Conservation (phyloP, 2,329 filamentous ascomycete genomes). For the Cucurbitaria berberidis region DNA sequence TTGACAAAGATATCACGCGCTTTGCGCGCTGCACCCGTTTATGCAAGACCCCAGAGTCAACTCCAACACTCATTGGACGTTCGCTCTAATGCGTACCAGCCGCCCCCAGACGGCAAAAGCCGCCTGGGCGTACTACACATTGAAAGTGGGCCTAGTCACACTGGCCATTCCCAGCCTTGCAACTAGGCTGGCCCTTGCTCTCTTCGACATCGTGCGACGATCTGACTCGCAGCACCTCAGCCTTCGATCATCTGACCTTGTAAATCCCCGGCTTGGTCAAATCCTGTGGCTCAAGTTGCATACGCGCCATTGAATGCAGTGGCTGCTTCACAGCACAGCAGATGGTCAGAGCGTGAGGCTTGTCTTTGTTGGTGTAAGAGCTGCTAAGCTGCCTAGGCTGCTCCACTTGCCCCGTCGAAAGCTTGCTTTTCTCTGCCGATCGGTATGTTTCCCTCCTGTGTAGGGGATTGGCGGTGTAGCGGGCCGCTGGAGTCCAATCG, state of each 20-base stretch:
- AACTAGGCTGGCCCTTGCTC: background rate
- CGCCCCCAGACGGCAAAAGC: background rate
- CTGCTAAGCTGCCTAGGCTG: no score
- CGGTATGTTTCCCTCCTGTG: no score
- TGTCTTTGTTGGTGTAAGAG: background rate
- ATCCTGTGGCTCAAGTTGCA: background rate
- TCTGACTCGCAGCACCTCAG: background rate
- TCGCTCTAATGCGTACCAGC: background rate
- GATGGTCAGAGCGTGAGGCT: background rate
- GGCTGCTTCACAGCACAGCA: no score
- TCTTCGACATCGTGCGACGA: background rate
- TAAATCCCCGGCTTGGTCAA: no score
- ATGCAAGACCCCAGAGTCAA: background rate
- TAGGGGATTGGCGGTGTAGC: no score
- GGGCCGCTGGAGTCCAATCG: no score
- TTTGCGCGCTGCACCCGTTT: background rate
- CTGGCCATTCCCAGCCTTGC: background rate
- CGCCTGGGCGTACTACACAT: background rate
- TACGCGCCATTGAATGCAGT: background rate
- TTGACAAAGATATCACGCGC: background rate
- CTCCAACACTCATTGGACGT: background rate
- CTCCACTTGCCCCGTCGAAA: no score
- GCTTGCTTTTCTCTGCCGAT: no score
- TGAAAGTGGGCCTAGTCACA: background rate
- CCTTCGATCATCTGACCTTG: background rate